phyloP scores from a whole-genome alignment of 2,329 filamentous ascomycete genomes.

The Thelonectria rubi region DNA sequence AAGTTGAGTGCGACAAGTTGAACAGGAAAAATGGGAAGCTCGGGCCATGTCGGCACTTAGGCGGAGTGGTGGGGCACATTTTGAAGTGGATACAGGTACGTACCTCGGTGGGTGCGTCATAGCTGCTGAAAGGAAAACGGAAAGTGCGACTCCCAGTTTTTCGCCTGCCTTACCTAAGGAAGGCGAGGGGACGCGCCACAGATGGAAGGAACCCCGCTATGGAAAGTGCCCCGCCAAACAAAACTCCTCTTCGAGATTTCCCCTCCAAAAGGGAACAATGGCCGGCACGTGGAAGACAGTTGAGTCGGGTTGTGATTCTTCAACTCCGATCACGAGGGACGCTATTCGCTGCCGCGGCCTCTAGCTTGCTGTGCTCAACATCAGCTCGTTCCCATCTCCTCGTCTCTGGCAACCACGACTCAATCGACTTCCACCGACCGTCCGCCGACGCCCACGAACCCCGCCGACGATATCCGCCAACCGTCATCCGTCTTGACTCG shows the following conservation, averaged over 20 bases:
- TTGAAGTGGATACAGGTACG: constrained; percentile 25
- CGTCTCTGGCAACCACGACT: not conserved
- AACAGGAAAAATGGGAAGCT: constrained; percentile 32
- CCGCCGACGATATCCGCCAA: constrained; percentile 31
- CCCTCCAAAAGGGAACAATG: constrained; percentile 30
- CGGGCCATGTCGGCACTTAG: constrained; percentile 38
- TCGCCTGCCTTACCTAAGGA: constrained; percentile 5
- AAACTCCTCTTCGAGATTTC: constrained; percentile 33
- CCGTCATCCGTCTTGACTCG: constrained; percentile 6
- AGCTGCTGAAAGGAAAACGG: not conserved
- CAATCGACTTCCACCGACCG: constrained; percentile 10
- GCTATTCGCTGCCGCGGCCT: constrained; percentile 1
- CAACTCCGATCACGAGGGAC: constrained; percentile 1
- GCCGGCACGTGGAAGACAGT: constrained; percentile 16
- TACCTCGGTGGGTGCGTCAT: constrained; percentile 26
- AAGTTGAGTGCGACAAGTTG: not conserved
- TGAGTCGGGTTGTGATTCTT: not conserved
- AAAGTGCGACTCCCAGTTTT: not conserved
- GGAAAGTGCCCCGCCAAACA: constrained; percentile 41
- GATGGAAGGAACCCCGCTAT: constrained; percentile 40
- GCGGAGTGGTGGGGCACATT: constrained; percentile 27
- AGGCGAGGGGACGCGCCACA: constrained; percentile 33
- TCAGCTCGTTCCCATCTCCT: not conserved
- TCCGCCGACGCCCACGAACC: constrained; percentile 13
- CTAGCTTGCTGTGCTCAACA: not conserved